Evolutionary conservation across 106 monocot species (phyloP), one percentile per base, ranked within the genome.

Genomic region (Hemerocallis citrina): DNA sequence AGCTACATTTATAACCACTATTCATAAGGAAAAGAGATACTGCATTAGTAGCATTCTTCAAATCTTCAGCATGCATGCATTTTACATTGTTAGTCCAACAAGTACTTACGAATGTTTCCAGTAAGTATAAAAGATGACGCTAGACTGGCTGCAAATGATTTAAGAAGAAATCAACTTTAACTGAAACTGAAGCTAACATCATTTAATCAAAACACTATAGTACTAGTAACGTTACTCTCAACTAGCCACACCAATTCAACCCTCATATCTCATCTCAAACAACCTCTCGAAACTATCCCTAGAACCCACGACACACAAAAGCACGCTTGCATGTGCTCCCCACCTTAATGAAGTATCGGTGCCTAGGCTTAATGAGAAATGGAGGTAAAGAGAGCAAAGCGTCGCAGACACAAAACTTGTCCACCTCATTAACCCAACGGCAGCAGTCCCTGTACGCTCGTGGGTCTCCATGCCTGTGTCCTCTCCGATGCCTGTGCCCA

Each of bases 401-500:
- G 7, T 36, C 67, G 29, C 80, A 80, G n/a, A 80, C 71, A 34
- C 80, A 80, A 2, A 13, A 39, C 17, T 57, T 47, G 28, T 80
- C 80, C 6, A 80, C 47, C 52, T 66, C 75, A 12, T 67, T 47
- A 16, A 80, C 13, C 80, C 80, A 80, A 33, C 66, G 47, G 57
- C 80, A 80, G 23, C 80, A 80, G 34, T 75, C 62, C 25, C 47
- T 75, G 42, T 50, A 22, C 13, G 56, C 52, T 7, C 34, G 59
- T 1, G 66, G 51, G 15, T 55, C 34, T 16, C 30, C 59, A 25
- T 49, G 73, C 13, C 12, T 10, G 3, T 66, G 66, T 4, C 27
- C 17, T 9, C 30, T 37, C 61, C 20, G n/a, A 0, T 48, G 29
- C 30, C 42, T 15, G 2, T 31, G 60, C 6, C 61, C 0, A 4